phyloP scores from a whole-genome alignment of 768 basidiomycete genomes.

The Hysterangium stoloniferum region DNA sequence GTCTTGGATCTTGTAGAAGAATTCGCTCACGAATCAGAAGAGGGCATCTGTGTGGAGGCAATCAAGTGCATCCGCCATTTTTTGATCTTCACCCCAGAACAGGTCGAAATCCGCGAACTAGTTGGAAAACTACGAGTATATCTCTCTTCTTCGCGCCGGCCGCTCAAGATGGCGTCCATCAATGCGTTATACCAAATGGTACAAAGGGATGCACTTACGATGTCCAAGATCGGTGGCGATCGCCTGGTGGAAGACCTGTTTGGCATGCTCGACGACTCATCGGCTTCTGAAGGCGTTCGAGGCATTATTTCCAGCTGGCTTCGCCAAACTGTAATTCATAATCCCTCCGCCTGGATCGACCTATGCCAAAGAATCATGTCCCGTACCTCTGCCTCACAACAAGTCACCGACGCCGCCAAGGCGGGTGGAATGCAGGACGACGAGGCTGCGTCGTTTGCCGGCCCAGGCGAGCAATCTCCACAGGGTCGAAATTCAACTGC shows the following conservation, averaged over 20 bases:
- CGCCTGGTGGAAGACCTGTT: conserved; percentile 91
- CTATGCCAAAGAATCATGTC: conserved; percentile 97
- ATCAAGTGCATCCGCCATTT: conserved; percentile 96
- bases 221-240: conserved; percentile 93
- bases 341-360: conserved; percentile 97
- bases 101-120: conserved; percentile 73
- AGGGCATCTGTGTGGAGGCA: conserved; percentile 84
- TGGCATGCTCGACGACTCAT: conserved; percentile 90
- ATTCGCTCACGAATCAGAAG: conserved; percentile 79
- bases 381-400: conserved; percentile 79
- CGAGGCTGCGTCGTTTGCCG: conserved; percentile 79
- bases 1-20: conserved; percentile 81
- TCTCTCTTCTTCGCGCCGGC: conserved; percentile 71
- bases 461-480: conserved; percentile 25
- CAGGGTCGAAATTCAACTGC: conserved; percentile 43
- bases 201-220: conserved; percentile 84
- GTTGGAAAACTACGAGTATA: conserved; percentile 72
- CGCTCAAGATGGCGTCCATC: conserved; percentile 89
- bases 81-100: conserved; percentile 88
- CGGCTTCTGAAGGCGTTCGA: conserved; percentile 86
- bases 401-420: conserved; percentile 52
- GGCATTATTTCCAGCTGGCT: conserved; percentile 94
- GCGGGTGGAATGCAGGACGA: conserved; percentile 63
- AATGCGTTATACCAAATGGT: conserved; percentile 96
- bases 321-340: conserved; percentile 85